A percentile compares a stretch with the other conserved stretches of the same genome.
These are phyloP conservation scores for Angomonas deanei DNA, from an alignment of 208 protist species.

Conservation along the genomic window DNA sequence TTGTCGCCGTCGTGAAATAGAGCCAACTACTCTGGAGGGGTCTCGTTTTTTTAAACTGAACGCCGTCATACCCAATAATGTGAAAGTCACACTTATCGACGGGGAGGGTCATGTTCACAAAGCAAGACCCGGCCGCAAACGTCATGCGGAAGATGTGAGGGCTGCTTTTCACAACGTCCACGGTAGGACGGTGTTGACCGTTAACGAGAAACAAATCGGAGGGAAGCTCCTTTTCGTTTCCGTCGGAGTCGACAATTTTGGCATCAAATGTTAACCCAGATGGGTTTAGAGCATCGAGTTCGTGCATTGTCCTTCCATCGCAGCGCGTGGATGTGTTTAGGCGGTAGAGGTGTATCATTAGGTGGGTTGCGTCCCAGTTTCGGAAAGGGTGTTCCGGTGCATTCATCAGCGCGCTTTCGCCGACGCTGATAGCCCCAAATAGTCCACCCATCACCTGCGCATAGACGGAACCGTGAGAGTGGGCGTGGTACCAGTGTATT, in stretches of 20 bases:
- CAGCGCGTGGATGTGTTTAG: slow-evolving; percentile 36
- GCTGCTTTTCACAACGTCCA: slow-evolving; percentile 27
- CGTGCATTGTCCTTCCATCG: slow-evolving; percentile 47
- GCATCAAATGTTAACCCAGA: slow-evolving; percentile 46
- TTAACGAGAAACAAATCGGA: slow-evolving; percentile 84
- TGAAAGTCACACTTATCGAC: slow-evolving; percentile 45
- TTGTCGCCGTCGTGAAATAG: slow-evolving; percentile 80
- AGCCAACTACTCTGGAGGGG: slow-evolving; percentile 40
- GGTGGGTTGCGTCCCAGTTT: slow-evolving; percentile 25
- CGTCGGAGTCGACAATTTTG: slow-evolving; percentile 31
- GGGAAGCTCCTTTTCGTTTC: slow-evolving; percentile 28
- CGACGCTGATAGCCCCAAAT: slow-evolving; percentile 74
- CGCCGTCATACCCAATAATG: slow-evolving; percentile 60
- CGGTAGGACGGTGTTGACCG: slow-evolving; percentile 66
- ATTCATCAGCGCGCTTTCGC: slow-evolving; percentile 34
- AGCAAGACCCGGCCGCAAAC: slow-evolving; percentile 74
- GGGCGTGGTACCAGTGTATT: slow-evolving; percentile 84
- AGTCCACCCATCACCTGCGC: slow-evolving; percentile 75
- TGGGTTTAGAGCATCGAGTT: slow-evolving; percentile 38
- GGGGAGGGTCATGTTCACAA: slow-evolving; percentile 67
- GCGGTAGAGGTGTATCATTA: slow-evolving; percentile 79
- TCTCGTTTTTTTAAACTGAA: slow-evolving; percentile 40
- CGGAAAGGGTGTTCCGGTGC: slow-evolving; percentile 35
- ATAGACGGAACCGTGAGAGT: slow-evolving; percentile 71
- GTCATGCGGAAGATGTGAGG: slow-evolving; percentile 57